These are phyloP conservation scores for Vinca minor DNA, from an alignment of 257 asterid genomes.

Conservation along the genomic window DNA sequence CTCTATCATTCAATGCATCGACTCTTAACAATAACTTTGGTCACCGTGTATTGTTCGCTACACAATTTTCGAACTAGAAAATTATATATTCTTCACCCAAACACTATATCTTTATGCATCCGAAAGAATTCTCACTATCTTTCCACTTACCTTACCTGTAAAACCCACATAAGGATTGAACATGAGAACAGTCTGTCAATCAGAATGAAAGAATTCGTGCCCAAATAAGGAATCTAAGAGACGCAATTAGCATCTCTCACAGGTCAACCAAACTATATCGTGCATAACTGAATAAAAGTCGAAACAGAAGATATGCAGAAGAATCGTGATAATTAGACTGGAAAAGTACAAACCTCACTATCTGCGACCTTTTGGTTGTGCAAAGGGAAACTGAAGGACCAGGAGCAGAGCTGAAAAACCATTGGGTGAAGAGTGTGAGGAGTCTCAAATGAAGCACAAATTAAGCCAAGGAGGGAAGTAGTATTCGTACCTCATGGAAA, in stretches of 20 bases:
- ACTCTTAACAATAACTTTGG: too few species aligned
- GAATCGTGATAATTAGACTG: constrained; percentile 18
- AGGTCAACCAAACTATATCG: background rate
- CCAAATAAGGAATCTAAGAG: background rate
- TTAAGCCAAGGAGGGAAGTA: background rate
- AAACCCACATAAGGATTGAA: constrained; percentile 5
- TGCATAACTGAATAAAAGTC: background rate
- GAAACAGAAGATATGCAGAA: background rate
- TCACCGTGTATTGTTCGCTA: background rate
- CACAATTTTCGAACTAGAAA: background rate
- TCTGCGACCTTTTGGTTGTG: constrained; percentile 47
- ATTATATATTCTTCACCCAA: background rate
- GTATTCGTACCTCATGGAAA: constrained; percentile 45
- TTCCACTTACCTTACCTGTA: background rate
- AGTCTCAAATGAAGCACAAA: constrained; percentile 7
- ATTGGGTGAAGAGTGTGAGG: constrained; percentile 17
- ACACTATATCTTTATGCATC: background rate
- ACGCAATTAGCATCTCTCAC: background rate
- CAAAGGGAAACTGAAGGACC: constrained; percentile 78
- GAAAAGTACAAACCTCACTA: constrained; percentile 40
- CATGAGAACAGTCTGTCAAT: background rate
- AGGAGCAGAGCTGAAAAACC: constrained; percentile 70
- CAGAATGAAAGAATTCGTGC: background rate
- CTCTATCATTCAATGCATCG: too few species aligned
- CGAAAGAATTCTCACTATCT: background rate